Evolutionary conservation across 2,329 filamentous ascomycete genomes (phyloP), one percentile per base, ranked within the genome.

Genomic region (Cladophialophora chaetospira): DNA sequence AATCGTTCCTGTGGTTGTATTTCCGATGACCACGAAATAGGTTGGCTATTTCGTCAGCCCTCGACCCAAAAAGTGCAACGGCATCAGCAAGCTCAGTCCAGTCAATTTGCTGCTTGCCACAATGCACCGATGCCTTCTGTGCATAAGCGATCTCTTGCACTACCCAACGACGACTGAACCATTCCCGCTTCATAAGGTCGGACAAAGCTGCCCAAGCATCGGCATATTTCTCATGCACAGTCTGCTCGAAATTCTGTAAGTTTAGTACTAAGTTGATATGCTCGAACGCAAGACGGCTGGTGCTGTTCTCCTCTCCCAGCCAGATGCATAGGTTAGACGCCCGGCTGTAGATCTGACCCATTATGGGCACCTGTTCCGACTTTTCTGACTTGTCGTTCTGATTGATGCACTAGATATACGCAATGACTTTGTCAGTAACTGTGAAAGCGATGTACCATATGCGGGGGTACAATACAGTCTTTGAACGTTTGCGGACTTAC

Each of bases 381-480:
- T 64, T 67, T 46, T 68, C 66, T 2, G 48, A 26, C 11, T 43
- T 36, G 45, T 66, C 57, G 28, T 46, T 23, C 44, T 68, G 66
- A 26, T 65, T 58, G 3, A 68, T 66, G 46, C 66, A 65, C 3
- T 66, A n/a, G 10, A 64, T 58, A 38, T 67, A 63, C 3, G 61
- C 6, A 6, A 6, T 13, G 29, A 33, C 29, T 6, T 33, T 13
- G 33, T 64, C 65, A 67, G 11, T 63, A 13, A 28, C 29, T 49
- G 6, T 47, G 19, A 5, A 11, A 9, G 15, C 38, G n/a, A 8
- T 26, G 13, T n/a, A n/a, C n/a, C n/a, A n/a, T n/a, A n/a, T n/a
- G n/a, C n/a, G n/a, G n/a, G n/a, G n/a, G n/a, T n/a, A n/a, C n/a
- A n/a, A n/a, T n/a, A n/a, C n/a, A n/a, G n/a, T n/a, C n/a, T n/a